phyloP scores from a whole-genome alignment of 495 filamentous ascomycete species.

The Penicillium tannophilum region DNA sequence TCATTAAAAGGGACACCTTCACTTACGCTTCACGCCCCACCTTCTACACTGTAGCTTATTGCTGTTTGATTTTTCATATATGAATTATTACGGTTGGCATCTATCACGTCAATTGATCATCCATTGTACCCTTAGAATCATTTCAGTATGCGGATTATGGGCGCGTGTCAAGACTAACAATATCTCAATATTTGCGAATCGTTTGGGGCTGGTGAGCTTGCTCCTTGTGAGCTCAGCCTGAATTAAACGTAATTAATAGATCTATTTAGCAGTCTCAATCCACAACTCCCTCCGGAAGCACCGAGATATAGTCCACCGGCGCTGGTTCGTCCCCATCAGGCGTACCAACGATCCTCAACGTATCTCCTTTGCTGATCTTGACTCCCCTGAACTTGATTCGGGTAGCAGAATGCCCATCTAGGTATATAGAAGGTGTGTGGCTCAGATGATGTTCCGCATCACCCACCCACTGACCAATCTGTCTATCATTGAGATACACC shows the following conservation, averaged over 20 bases:
- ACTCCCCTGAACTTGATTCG: slow-evolving; percentile 59
- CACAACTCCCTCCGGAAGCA: slow-evolving; percentile 60
- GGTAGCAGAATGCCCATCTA: slow-evolving; percentile 66
- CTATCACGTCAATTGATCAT: not conserved
- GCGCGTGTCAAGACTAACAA: not conserved
- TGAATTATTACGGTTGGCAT: no score
- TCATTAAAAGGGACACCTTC: not conserved
- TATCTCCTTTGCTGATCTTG: slow-evolving; percentile 53
- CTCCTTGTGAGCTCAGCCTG: not conserved
- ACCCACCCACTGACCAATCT: slow-evolving; percentile 60
- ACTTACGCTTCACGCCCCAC: no score
- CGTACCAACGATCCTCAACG: slow-evolving; percentile 58
- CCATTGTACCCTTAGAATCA: no score
- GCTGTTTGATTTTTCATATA: no score
- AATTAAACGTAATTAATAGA: no score
- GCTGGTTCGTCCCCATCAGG: slow-evolving; percentile 63
- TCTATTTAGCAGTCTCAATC: slow-evolving; percentile 40
- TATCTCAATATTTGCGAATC: no score
- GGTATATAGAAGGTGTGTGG: slow-evolving; percentile 53
- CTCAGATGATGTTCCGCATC: slow-evolving; percentile 58
- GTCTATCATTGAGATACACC: slow-evolving; percentile 52
- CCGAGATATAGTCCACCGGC: slow-evolving; percentile 66
- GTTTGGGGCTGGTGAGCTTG: not conserved
- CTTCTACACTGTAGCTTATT: not conserved
- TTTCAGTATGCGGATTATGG: not conserved